Percentiles rank a stretch among this genome's conserved stretches.
These are phyloP conservation scores for Fusarium circinatum DNA, from an alignment of 2,329 filamentous ascomycete species.

Conservation along the genomic window DNA sequence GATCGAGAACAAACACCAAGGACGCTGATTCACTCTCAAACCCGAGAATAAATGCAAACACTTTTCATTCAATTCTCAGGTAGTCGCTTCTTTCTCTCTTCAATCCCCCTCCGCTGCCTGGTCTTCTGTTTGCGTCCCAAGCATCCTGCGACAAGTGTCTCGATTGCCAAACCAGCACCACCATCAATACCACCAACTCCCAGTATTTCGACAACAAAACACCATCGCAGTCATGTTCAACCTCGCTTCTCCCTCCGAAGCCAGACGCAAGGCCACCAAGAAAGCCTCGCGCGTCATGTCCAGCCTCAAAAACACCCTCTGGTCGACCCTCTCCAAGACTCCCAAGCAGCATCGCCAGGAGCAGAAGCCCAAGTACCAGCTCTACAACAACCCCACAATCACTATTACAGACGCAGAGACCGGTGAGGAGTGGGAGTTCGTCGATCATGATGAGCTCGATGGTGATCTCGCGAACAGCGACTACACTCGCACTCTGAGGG, in stretches of 20 bases:
- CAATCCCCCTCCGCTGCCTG: neutral
- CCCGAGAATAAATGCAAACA: neutral
- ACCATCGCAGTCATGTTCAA: neutral
- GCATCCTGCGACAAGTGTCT: neutral
- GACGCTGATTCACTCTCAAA: neutral
- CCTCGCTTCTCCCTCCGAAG: neutral
- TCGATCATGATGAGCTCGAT: neutral
- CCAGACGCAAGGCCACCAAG: neutral
- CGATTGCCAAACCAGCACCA: neutral
- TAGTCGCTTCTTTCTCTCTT: neutral
- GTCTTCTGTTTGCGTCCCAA: neutral
- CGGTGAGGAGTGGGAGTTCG: neutral
- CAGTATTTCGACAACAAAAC: too few relatives aligned
- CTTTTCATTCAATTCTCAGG: neutral
- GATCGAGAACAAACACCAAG: neutral
- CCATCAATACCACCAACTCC: neutral
- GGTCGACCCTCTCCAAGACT: neutral
- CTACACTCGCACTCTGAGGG: neutral
- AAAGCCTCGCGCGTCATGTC: neutral
- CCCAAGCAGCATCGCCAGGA: neutral
- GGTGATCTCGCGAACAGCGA: neutral
- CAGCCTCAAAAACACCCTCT: neutral
- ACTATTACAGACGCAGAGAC: neutral
- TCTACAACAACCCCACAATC: neutral
- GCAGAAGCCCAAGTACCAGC: neutral